A percentile compares a stretch with the other conserved stretches of the same genome.
Conservation (phyloP, 495 filamentous ascomycete genomes). For the Penicillium robsamsonii region DNA sequence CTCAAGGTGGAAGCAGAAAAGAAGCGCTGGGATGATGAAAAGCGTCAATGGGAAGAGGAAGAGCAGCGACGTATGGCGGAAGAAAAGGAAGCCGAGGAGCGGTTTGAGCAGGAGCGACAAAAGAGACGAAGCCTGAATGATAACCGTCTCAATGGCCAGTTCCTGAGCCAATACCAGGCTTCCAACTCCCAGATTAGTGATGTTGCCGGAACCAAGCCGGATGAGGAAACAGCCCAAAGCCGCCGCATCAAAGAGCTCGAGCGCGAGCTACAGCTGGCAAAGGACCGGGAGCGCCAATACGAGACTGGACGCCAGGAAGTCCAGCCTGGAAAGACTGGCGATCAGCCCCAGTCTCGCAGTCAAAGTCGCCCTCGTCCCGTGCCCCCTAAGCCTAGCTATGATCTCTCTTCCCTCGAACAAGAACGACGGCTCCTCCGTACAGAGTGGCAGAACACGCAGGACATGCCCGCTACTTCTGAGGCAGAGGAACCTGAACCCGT, state of each 20-base stretch:
- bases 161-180: constrained; percentile 80
- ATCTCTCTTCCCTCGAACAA: constrained; percentile 69
- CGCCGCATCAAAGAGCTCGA: constrained; percentile 82
- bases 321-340: constrained; percentile 33
- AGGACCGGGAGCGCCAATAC: constrained; percentile 82
- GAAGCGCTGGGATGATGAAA: constrained; percentile 78
- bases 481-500: constrained; percentile 14
- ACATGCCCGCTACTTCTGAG: constrained; percentile 23
- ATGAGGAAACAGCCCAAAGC: constrained; percentile 46
- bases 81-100: constrained; percentile 68
- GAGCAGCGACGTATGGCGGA: constrained; percentile 71
- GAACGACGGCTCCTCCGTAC: constrained; percentile 72
- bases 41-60: constrained; percentile 76
- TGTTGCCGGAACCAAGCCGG: constrained; percentile 11
- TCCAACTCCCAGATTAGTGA: constrained; percentile 38
- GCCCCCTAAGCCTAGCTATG: constrained; percentile 54
- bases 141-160: constrained; percentile 73
- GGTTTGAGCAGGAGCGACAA: constrained; percentile 64
- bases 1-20: constrained; percentile 72
- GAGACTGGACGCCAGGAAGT: constrained; percentile 71
- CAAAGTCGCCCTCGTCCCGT: constrained; percentile 42
- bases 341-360: constrained; percentile 28
- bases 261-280: constrained; percentile 77
- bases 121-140: constrained; percentile 59
- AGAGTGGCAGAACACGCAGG: constrained; percentile 62